Base-by-base conservation (phyloP, 352 stramenopile species). In the Phytophthora sp. region DNA sequence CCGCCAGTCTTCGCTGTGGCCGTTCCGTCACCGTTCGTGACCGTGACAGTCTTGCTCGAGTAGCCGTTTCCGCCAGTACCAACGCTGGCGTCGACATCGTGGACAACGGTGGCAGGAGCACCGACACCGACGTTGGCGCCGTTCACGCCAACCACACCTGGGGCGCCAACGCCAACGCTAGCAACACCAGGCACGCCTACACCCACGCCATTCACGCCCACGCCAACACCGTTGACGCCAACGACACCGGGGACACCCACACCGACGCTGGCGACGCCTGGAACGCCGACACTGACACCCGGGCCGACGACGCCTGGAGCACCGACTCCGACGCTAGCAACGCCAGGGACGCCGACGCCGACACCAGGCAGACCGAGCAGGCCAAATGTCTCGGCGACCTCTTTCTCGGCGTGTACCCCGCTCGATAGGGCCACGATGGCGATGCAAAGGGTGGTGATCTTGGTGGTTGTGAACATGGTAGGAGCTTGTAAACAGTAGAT, bases 121-220 rank as follows among this genome's bases (percentile, higher is more conserved):
- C 6, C 28, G 6, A 34, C 28, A 52, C n/a, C n/a, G n/a, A n/a
- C n/a, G n/a, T 27, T n/a, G 27, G 38, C 43, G 38, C 27, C 26
- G 27, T 38, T 39, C n/a, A 53, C 45, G 10, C 45, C 45, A 3
- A 53, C 28, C 11, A 11, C 28, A 11, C n/a, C n/a, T n/a, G 28
- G 28, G 28, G 6, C 28, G 28, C 28, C 28, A 6, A 34, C 28
- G n/a, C n/a, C n/a, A n/a, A n/a, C n/a, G n/a, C n/a, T n/a, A 34
- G 28, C 28, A 34, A 34, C 28, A 34, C 28, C 28, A 6, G 28
- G 28, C 6, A 34, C 28, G 28, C 28, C 28, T 2, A 52, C 43
- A 39, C 43, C 43, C 12, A 52, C 43, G 17, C 43, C 43, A 12
- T 50, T 50, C 42, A 50, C 42, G 26, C 42, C 41, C 11, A n/a